phyloP scores from a whole-genome alignment of 1,139 yeast genomes.

The Candida anutae region DNA sequence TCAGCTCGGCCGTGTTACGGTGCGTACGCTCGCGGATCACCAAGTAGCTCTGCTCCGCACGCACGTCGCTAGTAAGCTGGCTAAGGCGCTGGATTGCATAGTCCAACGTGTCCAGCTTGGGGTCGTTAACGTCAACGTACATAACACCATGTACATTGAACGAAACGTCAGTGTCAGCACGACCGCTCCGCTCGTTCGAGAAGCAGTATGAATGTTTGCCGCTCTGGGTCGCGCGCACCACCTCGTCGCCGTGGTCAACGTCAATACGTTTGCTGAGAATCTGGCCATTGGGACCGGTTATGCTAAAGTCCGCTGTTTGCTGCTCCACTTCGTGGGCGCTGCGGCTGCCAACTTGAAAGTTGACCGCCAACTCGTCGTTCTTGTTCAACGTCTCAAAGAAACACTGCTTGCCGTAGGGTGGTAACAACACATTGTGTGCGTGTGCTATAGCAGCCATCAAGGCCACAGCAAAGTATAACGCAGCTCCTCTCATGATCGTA shows the following conservation, averaged over 20 bases:
- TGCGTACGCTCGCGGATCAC: conserved; percentile 96
- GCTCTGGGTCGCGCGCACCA: conserved; percentile 50
- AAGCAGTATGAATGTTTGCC: conserved; percentile 90
- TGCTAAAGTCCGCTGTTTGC: conserved; percentile 65
- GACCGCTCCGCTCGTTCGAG: conserved; percentile 70
- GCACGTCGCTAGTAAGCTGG: conserved; percentile 76
- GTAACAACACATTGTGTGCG: conserved; percentile 78
- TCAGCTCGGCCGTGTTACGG: conserved; percentile 96
- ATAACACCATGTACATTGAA: conserved; percentile 93
- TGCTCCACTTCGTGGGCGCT: conserved; percentile 74
- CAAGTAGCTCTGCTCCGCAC: conserved; percentile 87
- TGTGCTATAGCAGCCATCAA: conserved; percentile 9
- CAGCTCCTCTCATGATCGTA: not conserved
- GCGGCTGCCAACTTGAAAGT: conserved; percentile 93
- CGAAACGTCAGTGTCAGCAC: conserved; percentile 82
- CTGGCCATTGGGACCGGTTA: conserved; percentile 55
- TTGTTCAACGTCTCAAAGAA: conserved; percentile 75
- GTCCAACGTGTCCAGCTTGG: conserved; percentile 76
- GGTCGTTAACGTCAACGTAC: conserved; percentile 79
- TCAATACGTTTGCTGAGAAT: conserved; percentile 42
- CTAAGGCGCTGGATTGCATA: conserved; percentile 72
- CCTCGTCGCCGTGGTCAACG: conserved; percentile 76
- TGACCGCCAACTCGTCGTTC: conserved; percentile 81
- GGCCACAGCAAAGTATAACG: conserved; percentile 1
- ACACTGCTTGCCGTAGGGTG: conserved; percentile 84